phyloP scores from a whole-genome alignment of 2,329 filamentous ascomycete genomes.

The Leptodontidium sp. region DNA sequence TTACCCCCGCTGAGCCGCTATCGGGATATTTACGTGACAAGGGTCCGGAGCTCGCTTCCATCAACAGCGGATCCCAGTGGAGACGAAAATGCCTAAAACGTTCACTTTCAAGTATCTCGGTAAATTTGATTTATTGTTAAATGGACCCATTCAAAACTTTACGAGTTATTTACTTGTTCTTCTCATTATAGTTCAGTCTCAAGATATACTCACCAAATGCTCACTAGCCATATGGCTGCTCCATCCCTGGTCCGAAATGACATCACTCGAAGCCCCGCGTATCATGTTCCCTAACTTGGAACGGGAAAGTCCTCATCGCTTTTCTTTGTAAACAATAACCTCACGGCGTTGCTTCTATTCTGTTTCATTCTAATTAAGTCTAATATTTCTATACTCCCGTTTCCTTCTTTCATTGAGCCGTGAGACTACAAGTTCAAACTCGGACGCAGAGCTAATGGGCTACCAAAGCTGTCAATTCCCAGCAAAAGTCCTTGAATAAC shows the following conservation, averaged over 20 bases:
- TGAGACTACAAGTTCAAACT: too few relatives aligned
- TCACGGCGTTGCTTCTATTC: too few relatives aligned
- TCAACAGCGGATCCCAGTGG: neutral
- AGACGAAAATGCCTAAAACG: neutral
- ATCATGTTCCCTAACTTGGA: neutral
- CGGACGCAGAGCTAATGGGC: too few relatives aligned
- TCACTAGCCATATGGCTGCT: neutral
- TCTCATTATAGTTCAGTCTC: neutral
- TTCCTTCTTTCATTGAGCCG: too few relatives aligned
- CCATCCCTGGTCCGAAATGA: conserved; percentile 5
- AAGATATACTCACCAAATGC: neutral
- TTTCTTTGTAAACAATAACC: neutral
- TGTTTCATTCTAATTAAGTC: too few relatives aligned
- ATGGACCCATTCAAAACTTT: neutral
- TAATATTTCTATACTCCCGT: too few relatives aligned
- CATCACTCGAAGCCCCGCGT: neutral
- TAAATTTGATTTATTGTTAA: neutral
- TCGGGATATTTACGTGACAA: conserved; percentile 15
- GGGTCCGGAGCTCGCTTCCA: conserved; percentile 7
- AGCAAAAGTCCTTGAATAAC: neutral
- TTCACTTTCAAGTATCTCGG: too few relatives aligned
- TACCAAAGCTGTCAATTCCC: neutral
- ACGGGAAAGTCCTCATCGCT: neutral
- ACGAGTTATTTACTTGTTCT: neutral
- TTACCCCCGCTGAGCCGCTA: conserved; percentile 14